Percentiles rank a stretch among this genome's conserved stretches.
Conservation (phyloP, 163 green algal species). For the Scenedesmus sp. region DNA sequence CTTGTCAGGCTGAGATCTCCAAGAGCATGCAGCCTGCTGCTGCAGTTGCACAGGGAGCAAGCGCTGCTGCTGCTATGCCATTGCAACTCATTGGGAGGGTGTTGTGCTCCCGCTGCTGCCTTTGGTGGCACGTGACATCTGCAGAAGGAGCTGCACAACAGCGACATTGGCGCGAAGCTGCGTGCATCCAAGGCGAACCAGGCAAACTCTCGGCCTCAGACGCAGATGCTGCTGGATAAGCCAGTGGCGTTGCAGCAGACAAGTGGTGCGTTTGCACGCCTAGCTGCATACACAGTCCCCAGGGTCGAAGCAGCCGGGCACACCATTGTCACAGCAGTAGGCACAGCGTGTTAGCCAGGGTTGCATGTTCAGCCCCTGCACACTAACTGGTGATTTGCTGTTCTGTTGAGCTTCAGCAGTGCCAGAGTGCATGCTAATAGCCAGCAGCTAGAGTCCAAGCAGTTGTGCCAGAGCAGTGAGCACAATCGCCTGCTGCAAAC, state of each 20-base stretch:
- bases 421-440: no score
- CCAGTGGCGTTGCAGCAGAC: conserved; percentile 22
- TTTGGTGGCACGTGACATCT: background rate
- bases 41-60: background rate
- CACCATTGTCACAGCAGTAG: no score
- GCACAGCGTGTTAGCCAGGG: no score
- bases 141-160: conserved; percentile 43
- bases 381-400: no score
- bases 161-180: conserved; percentile 17
- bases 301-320: background rate
- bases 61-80: background rate
- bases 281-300: background rate
- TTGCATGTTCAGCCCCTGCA: no score
- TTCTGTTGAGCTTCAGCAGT: no score
- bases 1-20: background rate
- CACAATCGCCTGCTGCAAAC: no score
- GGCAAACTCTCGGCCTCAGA: conserved; percentile 13
- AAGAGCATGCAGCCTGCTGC: background rate
- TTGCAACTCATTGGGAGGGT: background rate
- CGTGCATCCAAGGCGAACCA: conserved; percentile 9
- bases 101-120: background rate
- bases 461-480: no score
- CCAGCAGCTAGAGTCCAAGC: no score
- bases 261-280: background rate
- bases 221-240: conserved; percentile 41